Evolutionary conservation across 75 land plant genomes (phyloP).

Genomic region (Pinus albicaulis): DNA sequence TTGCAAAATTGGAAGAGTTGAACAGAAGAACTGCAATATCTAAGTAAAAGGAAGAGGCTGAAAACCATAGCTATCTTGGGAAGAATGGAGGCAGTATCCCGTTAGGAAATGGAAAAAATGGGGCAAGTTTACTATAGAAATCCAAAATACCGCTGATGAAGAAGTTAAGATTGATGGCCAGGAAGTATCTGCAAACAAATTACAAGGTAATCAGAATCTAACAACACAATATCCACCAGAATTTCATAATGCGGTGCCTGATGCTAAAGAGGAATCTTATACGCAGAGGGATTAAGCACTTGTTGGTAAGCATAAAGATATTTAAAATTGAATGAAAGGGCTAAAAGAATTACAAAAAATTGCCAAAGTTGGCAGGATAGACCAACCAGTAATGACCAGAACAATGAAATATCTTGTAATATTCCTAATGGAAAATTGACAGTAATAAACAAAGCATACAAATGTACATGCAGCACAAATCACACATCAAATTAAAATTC

Average conservation of each 20-base stretch:
- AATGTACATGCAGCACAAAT: too few species aligned
- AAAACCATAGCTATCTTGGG: too few species aligned
- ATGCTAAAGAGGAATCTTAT: neutral
- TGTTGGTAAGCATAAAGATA: neutral
- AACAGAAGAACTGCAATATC: too few species aligned
- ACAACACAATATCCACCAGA: neutral
- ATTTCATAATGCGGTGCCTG: neutral
- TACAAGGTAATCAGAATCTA: constrained; percentile 7
- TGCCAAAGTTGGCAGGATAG: neutral
- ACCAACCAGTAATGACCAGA: neutral
- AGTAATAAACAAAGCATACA: too few species aligned
- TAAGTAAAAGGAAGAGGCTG: too few species aligned
- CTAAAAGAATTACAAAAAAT: neutral
- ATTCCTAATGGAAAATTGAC: too few species aligned
- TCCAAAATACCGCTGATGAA: constrained; percentile 15
- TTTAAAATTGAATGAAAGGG: neutral
- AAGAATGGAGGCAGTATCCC: too few species aligned
- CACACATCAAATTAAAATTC: too few species aligned
- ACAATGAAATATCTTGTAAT: neutral
- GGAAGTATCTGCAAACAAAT: neutral
- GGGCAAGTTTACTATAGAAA: too few species aligned
- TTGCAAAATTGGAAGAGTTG: too few species aligned
- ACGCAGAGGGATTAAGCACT: neutral
- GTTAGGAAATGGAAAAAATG: too few species aligned
- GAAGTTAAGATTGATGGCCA: neutral